Evolutionary conservation across 2,329 filamentous ascomycete genomes (phyloP), one percentile per base, ranked within the genome.

Genomic region (Madurella fahalii): DNA sequence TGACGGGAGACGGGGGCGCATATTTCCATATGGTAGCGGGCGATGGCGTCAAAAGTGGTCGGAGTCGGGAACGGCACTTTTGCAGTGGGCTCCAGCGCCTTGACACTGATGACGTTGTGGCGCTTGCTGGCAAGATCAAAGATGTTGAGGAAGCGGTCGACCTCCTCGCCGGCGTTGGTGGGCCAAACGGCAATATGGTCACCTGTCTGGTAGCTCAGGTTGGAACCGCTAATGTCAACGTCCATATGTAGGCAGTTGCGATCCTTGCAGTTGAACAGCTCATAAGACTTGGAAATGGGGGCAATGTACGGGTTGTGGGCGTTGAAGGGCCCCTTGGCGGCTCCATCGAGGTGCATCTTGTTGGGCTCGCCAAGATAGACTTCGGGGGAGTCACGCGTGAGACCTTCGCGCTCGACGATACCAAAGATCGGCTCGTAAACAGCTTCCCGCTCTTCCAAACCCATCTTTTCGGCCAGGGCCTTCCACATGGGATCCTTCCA

Each of bases 401-500:
- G 75, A 37, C 85, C 83, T 12, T 89, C 83, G 61, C 86, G 83
- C 65, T 96, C 88, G 25, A 81, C 82, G 64, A 99, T 85, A 64
- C 83, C 84, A 69, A 96, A 96, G 54, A 92, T 85, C 47, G 94
- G 90, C 71, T 99, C 95, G 71, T 97, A 99, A 57, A 95, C 85
- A 58, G 92, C 90, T 70, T 99, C 95, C 56, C 94, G 91, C 75
- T 99, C 94, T 73, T 97, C 89, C 53, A 99, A 77, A 51, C 83
- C 83, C 87, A 99, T 90, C 68, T 89, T 85, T 61, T 89, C 82
- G 20, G 87, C 80, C 50, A 99, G 79, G 57, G 88, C 89, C 65
- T 82, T 78, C 94, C 95, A 99, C 94, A 99, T 99, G 58, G 92
- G 92, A 67, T 99, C 94, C 77, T 99, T 99, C 94, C 94, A 99